Base-by-base conservation (phyloP, 768 basidiomycete genomes). In the Leucocoprinus leucothites region DNA sequence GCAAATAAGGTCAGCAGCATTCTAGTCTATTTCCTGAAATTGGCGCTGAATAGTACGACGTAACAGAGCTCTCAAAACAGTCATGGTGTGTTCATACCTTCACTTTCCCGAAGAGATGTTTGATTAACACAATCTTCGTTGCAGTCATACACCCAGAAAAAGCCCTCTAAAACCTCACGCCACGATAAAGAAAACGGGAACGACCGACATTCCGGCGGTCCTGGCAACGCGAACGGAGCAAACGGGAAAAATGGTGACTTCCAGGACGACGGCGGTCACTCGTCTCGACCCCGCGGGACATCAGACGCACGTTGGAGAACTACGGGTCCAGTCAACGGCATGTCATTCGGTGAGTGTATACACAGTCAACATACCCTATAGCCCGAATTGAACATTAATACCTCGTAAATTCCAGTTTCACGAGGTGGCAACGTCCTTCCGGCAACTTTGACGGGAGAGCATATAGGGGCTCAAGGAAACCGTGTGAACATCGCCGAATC, bases 61-160 rank as follows among this genome's bases (percentile, higher is more conserved):
- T 50, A 57, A 36, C 58, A 90, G 88, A 24, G 89, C 91, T 6
- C 69, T 91, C 46, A 90, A 89, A 64, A 90, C 89, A 11, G 87
- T 91, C 52, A 91, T 91, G 89, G 87, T 90, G 70, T 65, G 77
- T 55, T 25, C 49, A 22, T 9, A 43, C 24, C 25, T 11, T 14
- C 5, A 16, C 18, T 47, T 3, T 26, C 16, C 45, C 4, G 43
- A 6, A 22, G 3, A 19, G 18, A 8, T 6, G 8, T 22, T 18
- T 53, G 35, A 36, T n/a, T n/a, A n/a, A n/a, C 24, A 11, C 41
- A 35, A 13, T 49, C 14, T 62, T 65, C 60, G 13, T 13, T 61
- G 6, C 61, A 91, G 89, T 83, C 87, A 11, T 92, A 89, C 67
- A 89, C 86, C 22, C 87, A 90, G 71, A 87, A 82, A 67, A 81